phyloP scores from a whole-genome alignment of 768 basidiomycete species.

The Chalciporus piperatus region DNA sequence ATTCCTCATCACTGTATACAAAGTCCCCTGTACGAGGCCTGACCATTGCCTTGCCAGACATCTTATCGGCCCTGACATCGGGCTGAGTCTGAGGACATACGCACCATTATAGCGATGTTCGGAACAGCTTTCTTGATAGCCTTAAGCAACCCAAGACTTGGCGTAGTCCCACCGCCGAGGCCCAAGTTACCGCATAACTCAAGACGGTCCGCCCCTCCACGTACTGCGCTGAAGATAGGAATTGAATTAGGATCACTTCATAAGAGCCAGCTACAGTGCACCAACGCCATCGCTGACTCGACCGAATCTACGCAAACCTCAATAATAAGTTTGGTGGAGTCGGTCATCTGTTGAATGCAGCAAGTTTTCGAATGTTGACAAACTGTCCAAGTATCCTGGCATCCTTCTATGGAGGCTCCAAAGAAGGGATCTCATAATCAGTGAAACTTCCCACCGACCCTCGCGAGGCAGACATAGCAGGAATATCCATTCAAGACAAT shows the following conservation, averaged over 20 bases:
- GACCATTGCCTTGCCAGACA: constrained; percentile 61
- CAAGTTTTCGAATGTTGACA: background rate
- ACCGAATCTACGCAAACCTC: constrained; percentile 81
- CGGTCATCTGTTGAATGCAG: background rate
- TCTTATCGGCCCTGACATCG: background rate
- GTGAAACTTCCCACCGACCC: too few species aligned
- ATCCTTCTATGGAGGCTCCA: too few species aligned
- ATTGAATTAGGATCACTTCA: constrained; percentile 5
- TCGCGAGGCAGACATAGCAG: too few species aligned
- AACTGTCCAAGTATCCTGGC: too few species aligned
- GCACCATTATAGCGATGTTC: constrained; percentile 67
- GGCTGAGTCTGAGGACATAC: constrained; percentile 27
- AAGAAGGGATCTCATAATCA: too few species aligned
- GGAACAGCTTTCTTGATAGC: constrained; percentile 49
- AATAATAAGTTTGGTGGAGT: constrained; percentile 23
- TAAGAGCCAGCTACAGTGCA: constrained; percentile 5
- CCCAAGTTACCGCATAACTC: constrained; percentile 72
- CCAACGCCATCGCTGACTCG: constrained; percentile 65
- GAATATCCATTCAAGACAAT: background rate
- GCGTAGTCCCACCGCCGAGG: constrained; percentile 79
- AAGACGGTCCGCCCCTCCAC: constrained; percentile 71
- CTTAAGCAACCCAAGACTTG: constrained; percentile 70
- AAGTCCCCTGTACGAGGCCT: constrained; percentile 81
- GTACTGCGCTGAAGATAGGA: constrained; percentile 51
- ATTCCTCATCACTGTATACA: constrained; percentile 61